Percentiles rank a stretch among this genome's conserved stretches.
Conservation (phyloP, 805 yeast species). For the Myxozyma neglecta region DNA sequence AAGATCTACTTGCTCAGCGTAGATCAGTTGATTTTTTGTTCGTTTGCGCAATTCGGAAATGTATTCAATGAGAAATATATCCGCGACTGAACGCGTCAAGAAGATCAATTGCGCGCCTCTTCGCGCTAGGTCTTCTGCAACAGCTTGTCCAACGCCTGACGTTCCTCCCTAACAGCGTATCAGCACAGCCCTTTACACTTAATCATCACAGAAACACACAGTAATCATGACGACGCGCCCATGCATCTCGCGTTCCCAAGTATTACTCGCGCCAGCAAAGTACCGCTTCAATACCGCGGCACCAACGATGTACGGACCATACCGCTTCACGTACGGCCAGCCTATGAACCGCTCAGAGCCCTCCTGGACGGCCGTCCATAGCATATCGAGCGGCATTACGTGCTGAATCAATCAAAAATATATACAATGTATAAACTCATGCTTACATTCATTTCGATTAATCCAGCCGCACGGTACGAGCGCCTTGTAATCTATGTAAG, state of each 20-base stretch:
- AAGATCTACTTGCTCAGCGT: constrained; percentile 88
- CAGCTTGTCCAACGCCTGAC: constrained; percentile 79
- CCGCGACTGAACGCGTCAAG: constrained; percentile 61
- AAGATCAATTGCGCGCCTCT: constrained; percentile 86
- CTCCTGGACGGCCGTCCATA: constrained; percentile 65
- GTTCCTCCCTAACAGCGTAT: constrained; percentile 70
- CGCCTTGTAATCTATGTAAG: too few relatives aligned
- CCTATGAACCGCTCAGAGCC: constrained; percentile 79
- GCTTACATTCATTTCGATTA: too few relatives aligned
- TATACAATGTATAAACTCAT: too few relatives aligned
- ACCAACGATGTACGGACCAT: constrained; percentile 56
- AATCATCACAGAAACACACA: constrained; percentile 7
- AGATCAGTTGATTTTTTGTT: constrained; percentile 71
- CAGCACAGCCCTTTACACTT: neutral
- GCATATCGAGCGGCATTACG: constrained; percentile 82
- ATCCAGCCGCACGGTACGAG: too few relatives aligned
- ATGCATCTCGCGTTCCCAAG: constrained; percentile 91
- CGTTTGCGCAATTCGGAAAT: constrained; percentile 71
- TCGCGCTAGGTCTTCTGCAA: constrained; percentile 69
- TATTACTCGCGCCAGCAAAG: constrained; percentile 75
- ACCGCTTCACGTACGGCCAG: constrained; percentile 57
- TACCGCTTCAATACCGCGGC: constrained; percentile 62
- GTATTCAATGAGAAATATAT: constrained; percentile 77
- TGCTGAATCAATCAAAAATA: neutral
- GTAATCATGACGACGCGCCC: constrained; percentile 65